Evolutionary conservation across 805 yeast species (phyloP), one percentile per base, ranked within the genome.

Genomic region (Limtongia smithiae): DNA sequence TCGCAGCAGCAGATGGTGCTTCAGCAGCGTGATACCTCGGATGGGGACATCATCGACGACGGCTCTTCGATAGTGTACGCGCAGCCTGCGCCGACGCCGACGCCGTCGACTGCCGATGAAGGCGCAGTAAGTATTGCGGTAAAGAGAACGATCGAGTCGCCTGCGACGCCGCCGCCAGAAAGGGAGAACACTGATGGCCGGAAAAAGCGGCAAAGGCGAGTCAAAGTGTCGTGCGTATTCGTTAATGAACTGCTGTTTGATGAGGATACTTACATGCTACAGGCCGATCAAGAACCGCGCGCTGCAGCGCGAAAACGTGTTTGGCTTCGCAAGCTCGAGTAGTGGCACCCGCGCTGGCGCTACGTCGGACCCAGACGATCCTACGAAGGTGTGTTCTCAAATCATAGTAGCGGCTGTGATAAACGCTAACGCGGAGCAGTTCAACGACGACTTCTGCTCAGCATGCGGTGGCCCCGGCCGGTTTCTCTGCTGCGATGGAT

Each of bases 401-500:
- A 31, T 33, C n/a, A 32, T 12, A 12, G 5, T 8, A 22, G 25
- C 28, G 3, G 28, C 36, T 36, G 35, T 37, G 40, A 28, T 35
- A 35, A 17, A 28, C 30, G 33, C 21, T 35, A 39, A 45, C 14
- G 46, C 37, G 20, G 32, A 46, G 37, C 53, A 65, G 35, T 60
- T 68, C 50, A 93, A 91, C 65, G 94, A 90, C 54, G 98, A 91
- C 65, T 90, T 76, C 65, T 91, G 98, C 63, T 73, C 85, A n/a
- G 75, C 93, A 0, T 91, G 98, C 69, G 90, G 94, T 1, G 86
- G 88, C 24, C 73, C 89, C 0, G 98, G 98, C 11, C 75, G 85
- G 24, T 89, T 91, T 60, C 72, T 91, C 21, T 93, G 97, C 68
- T 91, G 98, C 68, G 98, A 91, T 60, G 75, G 85, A 1, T 91